phyloP scores from a whole-genome alignment of 768 basidiomycete genomes.

The Rhizopogon vulgaris region DNA sequence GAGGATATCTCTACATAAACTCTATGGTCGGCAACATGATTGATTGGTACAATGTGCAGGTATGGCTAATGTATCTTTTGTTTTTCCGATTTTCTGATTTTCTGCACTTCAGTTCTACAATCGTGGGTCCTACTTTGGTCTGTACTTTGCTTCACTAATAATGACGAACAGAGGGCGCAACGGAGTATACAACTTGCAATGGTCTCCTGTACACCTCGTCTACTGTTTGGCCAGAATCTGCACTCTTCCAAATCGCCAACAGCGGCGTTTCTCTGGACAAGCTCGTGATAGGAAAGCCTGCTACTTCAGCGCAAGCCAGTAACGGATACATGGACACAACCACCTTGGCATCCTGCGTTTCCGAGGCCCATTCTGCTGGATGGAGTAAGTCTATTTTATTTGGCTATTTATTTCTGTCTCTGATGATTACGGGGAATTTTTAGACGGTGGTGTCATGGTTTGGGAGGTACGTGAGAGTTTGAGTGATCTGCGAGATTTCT shows the following conservation, averaged over 20 bases:
- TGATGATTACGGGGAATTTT: background rate
- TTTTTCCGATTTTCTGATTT: background rate
- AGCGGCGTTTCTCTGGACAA: slow-evolving; percentile 41
- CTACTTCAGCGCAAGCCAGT: slow-evolving; percentile 32
- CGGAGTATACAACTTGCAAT: slow-evolving; percentile 59
- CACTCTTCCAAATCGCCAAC: slow-evolving; percentile 49
- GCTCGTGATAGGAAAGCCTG: slow-evolving; percentile 54
- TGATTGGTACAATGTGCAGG: slow-evolving; percentile 42
- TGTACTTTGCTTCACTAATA: background rate
- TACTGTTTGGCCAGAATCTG: slow-evolving; percentile 52
- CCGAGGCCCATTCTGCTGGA: slow-evolving; percentile 52
- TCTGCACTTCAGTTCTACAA: slow-evolving; percentile 20
- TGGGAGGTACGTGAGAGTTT: slow-evolving; percentile 29
- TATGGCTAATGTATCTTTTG: slow-evolving; percentile 7
- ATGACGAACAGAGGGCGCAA: slow-evolving; percentile 42
- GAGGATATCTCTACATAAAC: slow-evolving; percentile 34
- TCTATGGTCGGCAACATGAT: slow-evolving; percentile 31
- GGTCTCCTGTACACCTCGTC: slow-evolving; percentile 56
- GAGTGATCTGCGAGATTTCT: background rate
- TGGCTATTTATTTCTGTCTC: background rate
- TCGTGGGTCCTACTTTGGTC: slow-evolving; percentile 11
- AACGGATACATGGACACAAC: slow-evolving; percentile 55
- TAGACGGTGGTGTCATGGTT: slow-evolving; percentile 33
- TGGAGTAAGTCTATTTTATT: slow-evolving; percentile 48
- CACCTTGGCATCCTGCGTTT: slow-evolving; percentile 53